Percentiles rank a stretch among this genome's conserved stretches.
Conservation (phyloP, 169 alveolate species). For the Plasmodium malariae region DNA sequence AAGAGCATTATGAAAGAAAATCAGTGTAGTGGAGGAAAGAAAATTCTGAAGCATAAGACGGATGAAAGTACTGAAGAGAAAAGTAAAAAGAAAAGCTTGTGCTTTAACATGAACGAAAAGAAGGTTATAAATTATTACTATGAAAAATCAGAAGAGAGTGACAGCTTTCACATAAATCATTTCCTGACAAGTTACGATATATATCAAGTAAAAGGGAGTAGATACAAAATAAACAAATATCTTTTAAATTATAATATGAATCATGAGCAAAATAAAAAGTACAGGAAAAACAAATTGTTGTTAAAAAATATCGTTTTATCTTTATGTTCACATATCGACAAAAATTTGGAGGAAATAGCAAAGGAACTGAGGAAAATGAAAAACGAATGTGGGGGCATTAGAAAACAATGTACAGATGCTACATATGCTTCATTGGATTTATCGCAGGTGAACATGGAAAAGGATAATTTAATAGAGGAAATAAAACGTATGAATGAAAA, state of each 20-base stretch:
- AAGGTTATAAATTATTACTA: constrained; percentile 37
- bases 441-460: not conserved
- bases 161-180: not conserved
- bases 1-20: not conserved
- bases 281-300: constrained; percentile 29
- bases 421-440: not conserved
- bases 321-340: constrained; percentile 37
- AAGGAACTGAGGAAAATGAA: constrained; percentile 9
- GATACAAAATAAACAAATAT: constrained; percentile 18
- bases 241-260: constrained; percentile 27
- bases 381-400: not conserved
- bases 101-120: constrained; percentile 30
- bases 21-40: not conserved
- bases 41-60: constrained; percentile 15
- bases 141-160: constrained; percentile 17
- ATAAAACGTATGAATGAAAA: constrained; percentile 40
- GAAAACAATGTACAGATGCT: not conserved
- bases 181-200: constrained; percentile 18
- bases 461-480: constrained; percentile 24
- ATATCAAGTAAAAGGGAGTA: constrained; percentile 5
- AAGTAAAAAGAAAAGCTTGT: constrained; percentile 27
- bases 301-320: constrained; percentile 38
- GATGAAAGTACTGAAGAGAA: constrained; percentile 9
- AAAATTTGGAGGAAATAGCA: constrained; percentile 30
- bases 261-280: constrained; percentile 23